A percentile compares a stretch with the other conserved stretches of the same genome.
phyloP scores from a whole-genome alignment of 2,329 filamentous ascomycete genomes.

The Cordyceps javanica region DNA sequence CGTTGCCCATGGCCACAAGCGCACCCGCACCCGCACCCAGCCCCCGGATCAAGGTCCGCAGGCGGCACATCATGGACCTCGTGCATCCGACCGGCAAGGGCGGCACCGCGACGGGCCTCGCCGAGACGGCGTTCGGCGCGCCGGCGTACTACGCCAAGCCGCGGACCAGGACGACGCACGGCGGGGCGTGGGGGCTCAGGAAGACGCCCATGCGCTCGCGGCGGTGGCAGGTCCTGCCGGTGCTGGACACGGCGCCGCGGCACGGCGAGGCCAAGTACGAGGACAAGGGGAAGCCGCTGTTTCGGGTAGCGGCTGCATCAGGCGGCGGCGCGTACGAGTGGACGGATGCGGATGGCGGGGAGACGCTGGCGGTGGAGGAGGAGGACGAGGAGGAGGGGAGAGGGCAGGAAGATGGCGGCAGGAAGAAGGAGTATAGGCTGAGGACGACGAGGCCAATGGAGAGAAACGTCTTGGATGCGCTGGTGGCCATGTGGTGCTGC shows the following conservation, averaged over 20 bases:
- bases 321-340: conserved; percentile 19
- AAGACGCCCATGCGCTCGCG: background rate
- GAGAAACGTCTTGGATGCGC: conserved; percentile 17
- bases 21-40: too few species aligned
- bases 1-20: too few species aligned
- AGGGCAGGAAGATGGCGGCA: too few species aligned
- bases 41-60: conserved; percentile 13
- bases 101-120: background rate
- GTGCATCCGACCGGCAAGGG: conserved; percentile 4
- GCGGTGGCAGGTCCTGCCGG: background rate
- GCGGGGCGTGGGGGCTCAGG: background rate
- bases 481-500: conserved; percentile 16
- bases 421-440: background rate
- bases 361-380: conserved; percentile 19
- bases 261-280: conserved; percentile 15
- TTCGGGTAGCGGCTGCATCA: conserved; percentile 18
- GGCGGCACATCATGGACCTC: conserved; percentile 16
- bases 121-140: background rate
- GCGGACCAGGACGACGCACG: background rate
- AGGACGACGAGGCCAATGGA: conserved; percentile 14
- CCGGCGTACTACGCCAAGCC: background rate
- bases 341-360: conserved; percentile 14
- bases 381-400: background rate
- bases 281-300: conserved; percentile 16
- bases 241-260: conserved; percentile 12